Evolutionary conservation across 306 rosid genomes (phyloP).

Genomic region (Abrus pulchellus): DNA sequence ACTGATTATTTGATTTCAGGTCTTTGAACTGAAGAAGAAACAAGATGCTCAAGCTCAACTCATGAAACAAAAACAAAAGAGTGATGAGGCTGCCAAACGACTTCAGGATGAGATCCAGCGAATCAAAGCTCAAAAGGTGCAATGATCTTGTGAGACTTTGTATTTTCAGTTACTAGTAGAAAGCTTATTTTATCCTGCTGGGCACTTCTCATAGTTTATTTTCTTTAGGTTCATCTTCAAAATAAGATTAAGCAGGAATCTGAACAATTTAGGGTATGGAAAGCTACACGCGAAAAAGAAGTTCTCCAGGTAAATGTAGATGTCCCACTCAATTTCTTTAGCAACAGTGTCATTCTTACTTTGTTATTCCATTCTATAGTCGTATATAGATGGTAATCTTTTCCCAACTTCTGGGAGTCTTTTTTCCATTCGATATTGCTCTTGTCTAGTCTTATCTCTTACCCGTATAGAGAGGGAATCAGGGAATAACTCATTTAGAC

Average conservation of each 20-base stretch:
- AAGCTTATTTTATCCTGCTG: background rate
- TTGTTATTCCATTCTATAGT: conserved; percentile 7
- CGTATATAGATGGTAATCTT: background rate
- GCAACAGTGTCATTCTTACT: background rate
- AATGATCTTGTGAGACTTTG: conserved; percentile 18
- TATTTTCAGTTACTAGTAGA: conserved; percentile 24
- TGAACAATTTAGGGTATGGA: conserved; percentile 98
- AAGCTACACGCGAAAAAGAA: conserved; percentile 92
- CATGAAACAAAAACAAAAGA: conserved; percentile 82
- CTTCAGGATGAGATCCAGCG: conserved; percentile 93
- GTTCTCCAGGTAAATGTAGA: conserved; percentile 85
- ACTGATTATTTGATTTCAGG: conserved; percentile 67
- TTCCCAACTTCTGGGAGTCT: conserved; percentile 16
- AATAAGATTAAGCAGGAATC: conserved; percentile 96
- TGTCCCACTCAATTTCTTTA: conserved; percentile 17
- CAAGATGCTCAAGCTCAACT: conserved; percentile 95
- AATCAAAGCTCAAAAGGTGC: conserved; percentile 91
- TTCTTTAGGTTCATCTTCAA: conserved; percentile 84
- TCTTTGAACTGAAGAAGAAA: conserved; percentile 82
- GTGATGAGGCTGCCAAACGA: conserved; percentile 88
- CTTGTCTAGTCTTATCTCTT: conserved; percentile 18
- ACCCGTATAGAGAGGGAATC: background rate
- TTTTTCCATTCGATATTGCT: conserved; percentile 7
- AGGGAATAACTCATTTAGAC: conserved; percentile 1
- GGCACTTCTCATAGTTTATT: conserved; percentile 1